Evolutionary conservation across 331 rosid genomes (phyloP).

Genomic region (Rhamnella rubrinervis): DNA sequence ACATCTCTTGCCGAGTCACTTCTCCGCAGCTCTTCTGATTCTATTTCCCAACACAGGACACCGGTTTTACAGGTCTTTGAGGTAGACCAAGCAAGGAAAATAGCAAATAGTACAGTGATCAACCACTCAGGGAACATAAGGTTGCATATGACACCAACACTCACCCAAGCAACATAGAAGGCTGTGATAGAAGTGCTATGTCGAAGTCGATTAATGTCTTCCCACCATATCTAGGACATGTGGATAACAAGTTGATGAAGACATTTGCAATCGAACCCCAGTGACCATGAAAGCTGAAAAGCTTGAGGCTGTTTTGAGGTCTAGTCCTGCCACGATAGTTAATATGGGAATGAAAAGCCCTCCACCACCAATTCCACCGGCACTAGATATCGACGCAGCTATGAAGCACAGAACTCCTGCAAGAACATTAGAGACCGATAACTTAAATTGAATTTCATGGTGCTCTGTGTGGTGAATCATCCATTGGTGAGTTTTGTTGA

Average conservation of each 20-base stretch:
- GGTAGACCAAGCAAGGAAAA: constrained; percentile 81
- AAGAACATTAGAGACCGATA: constrained; percentile 15
- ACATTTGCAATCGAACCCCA: constrained; percentile 83
- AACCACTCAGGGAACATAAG: constrained; percentile 81
- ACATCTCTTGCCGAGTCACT: constrained; percentile 27
- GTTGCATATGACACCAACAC: constrained; percentile 83
- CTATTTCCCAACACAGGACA: constrained; percentile 49
- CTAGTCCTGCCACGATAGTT: constrained; percentile 57
- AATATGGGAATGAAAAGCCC: constrained; percentile 78
- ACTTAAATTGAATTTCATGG: constrained; percentile 17
- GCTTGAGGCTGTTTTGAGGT: constrained; percentile 78
- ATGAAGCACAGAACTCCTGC: constrained; percentile 56
- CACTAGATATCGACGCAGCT: constrained; percentile 79
- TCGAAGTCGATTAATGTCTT: constrained; percentile 64
- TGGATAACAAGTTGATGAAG: constrained; percentile 38
- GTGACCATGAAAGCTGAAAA: constrained; percentile 92
- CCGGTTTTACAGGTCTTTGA: constrained; percentile 66
- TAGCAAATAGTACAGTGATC: constrained; percentile 57
- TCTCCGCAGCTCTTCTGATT: constrained; percentile 45
- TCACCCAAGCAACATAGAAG: constrained; percentile 83
- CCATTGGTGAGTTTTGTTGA: constrained; percentile 35
- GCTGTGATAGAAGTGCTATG: constrained; percentile 72
- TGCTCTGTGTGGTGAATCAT: background rate
- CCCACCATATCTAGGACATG: constrained; percentile 45
- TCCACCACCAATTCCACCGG: constrained; percentile 88